Evolutionary conservation across 169 alveolate species (phyloP), one percentile per base, ranked within the genome.

Genomic region (Plasmodium gonderi): DNA sequence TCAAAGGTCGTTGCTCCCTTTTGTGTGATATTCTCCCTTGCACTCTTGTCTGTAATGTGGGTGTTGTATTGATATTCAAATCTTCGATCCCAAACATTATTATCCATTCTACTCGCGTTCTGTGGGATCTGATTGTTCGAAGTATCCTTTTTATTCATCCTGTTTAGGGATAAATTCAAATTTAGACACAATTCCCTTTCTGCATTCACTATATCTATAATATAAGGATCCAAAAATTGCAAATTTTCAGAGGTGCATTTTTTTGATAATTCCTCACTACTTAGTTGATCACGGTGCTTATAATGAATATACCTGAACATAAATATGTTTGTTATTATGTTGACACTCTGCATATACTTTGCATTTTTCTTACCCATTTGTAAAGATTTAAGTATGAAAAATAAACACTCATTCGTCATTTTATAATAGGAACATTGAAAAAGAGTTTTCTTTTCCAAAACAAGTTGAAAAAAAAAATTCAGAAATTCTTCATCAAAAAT

Each of bases 301-400:
- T 69, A 72, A 9, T 83, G 92, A 69, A 83, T 83, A 33, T 83
- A 83, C 77, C 92, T 83, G 11, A 51, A 83, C 6, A 83, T 74
- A 47, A 83, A 69, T 33, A 83, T 72, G 64, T 83, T 83, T 72
- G 92, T 83, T 47, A 83, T 83, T 74, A 72, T 23, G 0, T 83
- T 80, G 42, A 83, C 49, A 60, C 92, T 33, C 20, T 83, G 54
- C 45, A 83, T 49, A 60, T 72, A 83, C 60, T 83, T 83, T 17
- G 17, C 23, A 26, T 83, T 83, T 47, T 72, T 83, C 47, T 83
- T 83, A 3, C 44, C 44, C 49, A 76, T 69, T 69, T 64, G 64
- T 33, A 83, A 69, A 3, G 85, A 69, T 14, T 83, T 83, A 47
- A 83, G 64, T 20, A 83, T 83, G 42, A 83, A 74, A 76, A 45